Evolutionary conservation across 2,329 filamentous ascomycete genomes (phyloP).

Genomic region (Ascochyta viciae-villosae): DNA sequence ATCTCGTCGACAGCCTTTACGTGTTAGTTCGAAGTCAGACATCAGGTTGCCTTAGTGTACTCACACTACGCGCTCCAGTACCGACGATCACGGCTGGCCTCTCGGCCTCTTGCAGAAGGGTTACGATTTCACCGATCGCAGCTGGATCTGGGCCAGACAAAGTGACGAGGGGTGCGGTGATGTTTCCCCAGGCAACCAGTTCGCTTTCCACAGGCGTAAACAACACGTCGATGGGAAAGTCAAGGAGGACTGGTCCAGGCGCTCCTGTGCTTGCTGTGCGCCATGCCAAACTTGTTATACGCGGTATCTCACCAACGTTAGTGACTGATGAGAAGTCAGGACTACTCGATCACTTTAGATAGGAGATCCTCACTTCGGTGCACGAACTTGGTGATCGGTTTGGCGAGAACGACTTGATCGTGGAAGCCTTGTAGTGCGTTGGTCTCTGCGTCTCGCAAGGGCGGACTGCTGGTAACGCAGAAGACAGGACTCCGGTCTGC

Average conservation of each 20-base stretch:
- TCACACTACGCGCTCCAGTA: constrained; percentile 43
- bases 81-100: constrained; percentile 54
- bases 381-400: constrained; percentile 56
- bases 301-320: constrained; percentile 54
- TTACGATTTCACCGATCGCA: constrained; percentile 44
- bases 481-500: constrained; percentile 56
- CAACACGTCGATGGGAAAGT: constrained; percentile 52
- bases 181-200: constrained; percentile 52
- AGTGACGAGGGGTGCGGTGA: constrained; percentile 44
- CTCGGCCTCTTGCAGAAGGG: constrained; percentile 44
- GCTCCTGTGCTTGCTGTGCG: constrained; percentile 50
- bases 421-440: constrained; percentile 57
- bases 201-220: constrained; percentile 51
- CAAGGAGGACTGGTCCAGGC: constrained; percentile 51
- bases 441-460: constrained; percentile 55
- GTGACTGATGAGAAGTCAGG: constrained; percentile 34
- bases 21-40: background rate
- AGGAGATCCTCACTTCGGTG: constrained; percentile 40
- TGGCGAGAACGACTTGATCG: constrained; percentile 55
- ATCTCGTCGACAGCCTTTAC: constrained; percentile 40
- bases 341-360: too few relatives aligned
- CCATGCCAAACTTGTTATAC: constrained; percentile 54
- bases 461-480: constrained; percentile 55
- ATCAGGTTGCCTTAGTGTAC: background rate
- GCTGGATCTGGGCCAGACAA: constrained; percentile 48